Base-by-base conservation (phyloP, 805 yeast species). In the Ogataea pignaliae region DNA sequence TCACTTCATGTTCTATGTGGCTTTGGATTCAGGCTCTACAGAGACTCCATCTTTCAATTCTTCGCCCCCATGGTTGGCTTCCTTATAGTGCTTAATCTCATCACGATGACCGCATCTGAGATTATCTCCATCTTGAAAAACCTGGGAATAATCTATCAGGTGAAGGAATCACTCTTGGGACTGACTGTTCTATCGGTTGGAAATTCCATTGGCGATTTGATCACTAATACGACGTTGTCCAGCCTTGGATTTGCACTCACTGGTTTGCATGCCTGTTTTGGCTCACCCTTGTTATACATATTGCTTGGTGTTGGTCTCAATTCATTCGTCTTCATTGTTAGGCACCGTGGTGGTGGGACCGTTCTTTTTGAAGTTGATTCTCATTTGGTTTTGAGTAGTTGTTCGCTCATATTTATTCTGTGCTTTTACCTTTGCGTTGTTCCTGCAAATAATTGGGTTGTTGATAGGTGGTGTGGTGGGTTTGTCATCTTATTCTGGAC, bases 191-290 rank as follows among this genome's bases (percentile, higher is more conserved):
- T 77, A 44, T 70, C 81, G 3, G 51, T 76, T 21, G 74, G 77
- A 30, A 77, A 76, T 47, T 75, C 79, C 4, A 60, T 75, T 30
- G 79, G 78, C 26, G 82, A 77, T 50, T 56, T 76, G 32, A 65
- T 76, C 29, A 71, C 79, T n/a, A 75, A 77, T 48, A 53, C 68
- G 2, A 72, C 80, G 9, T 57, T 77, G 12, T 55, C 69, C 2
- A 58, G 58, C 2, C 41, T 63, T 9, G 70, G 68, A 1, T 45
- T 61, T 11, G 70, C 78, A 8, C 52, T 70, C 9, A 70, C 70
- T 10, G 81, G 81, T 0, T 56, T 77, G 9, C 73, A 72, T 50
- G 71, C 82, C 1, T 76, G 81, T 50, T 64, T 76, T 44, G 82
- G 83, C 1, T 72, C 82, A 1, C 80, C 81, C 0, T 57, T 77